Conservation (phyloP, 2,329 filamentous ascomycete species). For the Alternaria sp. region DNA sequence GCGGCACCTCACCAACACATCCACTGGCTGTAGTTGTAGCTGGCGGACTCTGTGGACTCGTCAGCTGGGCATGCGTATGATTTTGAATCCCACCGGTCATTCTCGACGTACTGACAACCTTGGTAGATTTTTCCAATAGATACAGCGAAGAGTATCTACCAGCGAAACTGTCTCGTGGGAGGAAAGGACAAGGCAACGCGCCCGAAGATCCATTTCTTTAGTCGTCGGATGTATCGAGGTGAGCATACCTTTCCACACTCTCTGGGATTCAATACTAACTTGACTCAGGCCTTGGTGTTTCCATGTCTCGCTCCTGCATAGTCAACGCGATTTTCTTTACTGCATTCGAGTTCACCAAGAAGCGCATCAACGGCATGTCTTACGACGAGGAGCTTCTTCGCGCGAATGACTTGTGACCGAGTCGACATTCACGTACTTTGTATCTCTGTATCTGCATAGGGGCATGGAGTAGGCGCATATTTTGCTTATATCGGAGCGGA, state of each 20-base stretch:
- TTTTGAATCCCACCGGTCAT: neutral
- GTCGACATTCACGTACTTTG: neutral
- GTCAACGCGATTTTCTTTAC: constrained; percentile 93
- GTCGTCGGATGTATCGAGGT: constrained; percentile 81
- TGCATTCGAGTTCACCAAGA: constrained; percentile 83
- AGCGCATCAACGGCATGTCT: constrained; percentile 57
- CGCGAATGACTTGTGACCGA: constrained; percentile 31
- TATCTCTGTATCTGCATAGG: constrained; percentile 28
- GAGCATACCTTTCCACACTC: constrained; percentile 11
- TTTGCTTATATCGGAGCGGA: constrained; percentile 9
- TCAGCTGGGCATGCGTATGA: constrained; percentile 82
- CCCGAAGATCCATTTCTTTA: constrained; percentile 80
- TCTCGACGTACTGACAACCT: constrained; percentile 10
- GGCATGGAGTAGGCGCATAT: constrained; percentile 32
- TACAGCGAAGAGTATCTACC: constrained; percentile 85
- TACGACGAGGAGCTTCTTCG: constrained; percentile 49
- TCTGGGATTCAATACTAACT: constrained; percentile 1
- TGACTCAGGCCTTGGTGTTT: constrained; percentile 71
- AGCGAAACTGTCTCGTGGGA: constrained; percentile 78
- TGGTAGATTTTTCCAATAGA: constrained; percentile 70
- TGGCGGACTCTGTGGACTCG: constrained; percentile 81
- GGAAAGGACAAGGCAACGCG: constrained; percentile 63
- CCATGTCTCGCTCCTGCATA: constrained; percentile 81
- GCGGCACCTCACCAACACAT: constrained; percentile 76
- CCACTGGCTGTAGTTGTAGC: constrained; percentile 80